Percentiles rank a stretch among this genome's conserved stretches.
Conservation (phyloP, 2,329 filamentous ascomycete genomes). For the Cordyceps militaris region DNA sequence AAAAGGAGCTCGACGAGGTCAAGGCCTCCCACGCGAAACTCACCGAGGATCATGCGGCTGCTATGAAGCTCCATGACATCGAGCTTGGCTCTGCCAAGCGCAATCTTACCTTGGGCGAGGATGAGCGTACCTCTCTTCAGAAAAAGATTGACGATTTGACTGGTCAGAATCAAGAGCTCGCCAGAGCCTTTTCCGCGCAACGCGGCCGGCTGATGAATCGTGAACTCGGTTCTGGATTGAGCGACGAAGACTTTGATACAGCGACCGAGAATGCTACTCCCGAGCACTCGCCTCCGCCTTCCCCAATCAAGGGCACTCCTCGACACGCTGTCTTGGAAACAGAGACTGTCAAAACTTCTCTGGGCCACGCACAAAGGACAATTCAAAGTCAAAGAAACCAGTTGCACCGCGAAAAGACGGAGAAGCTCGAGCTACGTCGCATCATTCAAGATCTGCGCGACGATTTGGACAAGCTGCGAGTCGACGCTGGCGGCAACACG, state of each 20-base stretch:
- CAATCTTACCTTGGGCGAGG: constrained; percentile 69
- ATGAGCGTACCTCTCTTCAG: constrained; percentile 70
- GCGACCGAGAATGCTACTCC: constrained; percentile 66
- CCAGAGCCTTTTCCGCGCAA: constrained; percentile 70
- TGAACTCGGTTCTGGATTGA: constrained; percentile 50
- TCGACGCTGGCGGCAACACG: constrained; percentile 35
- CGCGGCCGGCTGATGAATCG: constrained; percentile 61
- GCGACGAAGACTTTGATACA: constrained; percentile 57
- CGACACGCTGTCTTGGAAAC: constrained; percentile 88
- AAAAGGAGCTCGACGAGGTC: constrained; percentile 87
- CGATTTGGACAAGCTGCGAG: constrained; percentile 70
- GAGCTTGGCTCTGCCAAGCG: constrained; percentile 80
- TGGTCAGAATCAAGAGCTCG: constrained; percentile 84
- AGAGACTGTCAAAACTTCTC: constrained; percentile 88
- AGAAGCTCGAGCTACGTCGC: constrained; percentile 91
- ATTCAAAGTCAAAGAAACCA: constrained; percentile 94
- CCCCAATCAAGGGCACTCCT: constrained; percentile 85
- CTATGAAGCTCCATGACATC: constrained; percentile 78
- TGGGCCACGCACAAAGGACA: constrained; percentile 90
- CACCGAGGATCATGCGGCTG: constrained; percentile 68
- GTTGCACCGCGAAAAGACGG: constrained; percentile 95
- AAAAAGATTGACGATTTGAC: constrained; percentile 83
- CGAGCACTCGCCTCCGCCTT: constrained; percentile 84
- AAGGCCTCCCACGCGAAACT: constrained; percentile 73
- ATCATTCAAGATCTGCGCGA: constrained; percentile 94